Evolutionary conservation across 495 filamentous ascomycete genomes (phyloP).

Genomic region (Penicillium paradoxum): DNA sequence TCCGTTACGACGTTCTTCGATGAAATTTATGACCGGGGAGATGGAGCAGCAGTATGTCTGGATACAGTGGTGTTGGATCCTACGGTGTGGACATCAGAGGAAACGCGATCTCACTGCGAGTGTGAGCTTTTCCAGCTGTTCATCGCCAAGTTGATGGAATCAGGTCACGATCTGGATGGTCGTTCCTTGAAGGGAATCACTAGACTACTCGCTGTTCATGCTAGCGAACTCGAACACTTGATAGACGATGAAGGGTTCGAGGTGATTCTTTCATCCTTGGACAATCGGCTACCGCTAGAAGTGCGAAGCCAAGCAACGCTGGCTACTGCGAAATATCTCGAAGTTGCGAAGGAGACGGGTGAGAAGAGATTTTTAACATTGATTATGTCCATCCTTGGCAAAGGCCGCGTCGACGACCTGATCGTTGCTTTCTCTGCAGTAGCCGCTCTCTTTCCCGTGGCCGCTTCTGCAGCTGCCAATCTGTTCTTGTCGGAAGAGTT

Average conservation of each 20-base stretch:
- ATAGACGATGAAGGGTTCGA: conserved; percentile 76
- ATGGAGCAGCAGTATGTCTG: conserved; percentile 54
- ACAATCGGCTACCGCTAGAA: conserved; percentile 63
- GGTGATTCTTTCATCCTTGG: conserved; percentile 70
- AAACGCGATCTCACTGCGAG: conserved; percentile 44
- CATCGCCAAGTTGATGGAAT: conserved; percentile 59
- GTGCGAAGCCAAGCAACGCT: conserved; percentile 71
- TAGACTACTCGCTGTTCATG: conserved; percentile 56
- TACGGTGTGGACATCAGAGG: conserved; percentile 52
- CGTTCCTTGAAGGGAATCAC: conserved; percentile 59
- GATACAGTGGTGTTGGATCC: conserved; percentile 53
- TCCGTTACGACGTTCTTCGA: conserved; percentile 53
- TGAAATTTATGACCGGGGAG: conserved; percentile 55
- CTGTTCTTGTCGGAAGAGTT: conserved; percentile 87
- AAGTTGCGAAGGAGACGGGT: conserved; percentile 64
- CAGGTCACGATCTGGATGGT: conserved; percentile 54
- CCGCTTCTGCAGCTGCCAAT: conserved; percentile 59
- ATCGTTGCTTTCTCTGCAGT: conserved; percentile 84
- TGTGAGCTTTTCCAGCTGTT: conserved; percentile 63
- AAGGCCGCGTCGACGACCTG: conserved; percentile 52
- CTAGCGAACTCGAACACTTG: conserved; percentile 53
- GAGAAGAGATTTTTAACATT: conserved; percentile 60
- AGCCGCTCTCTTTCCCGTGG: conserved; percentile 78
- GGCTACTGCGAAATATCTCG: conserved; percentile 73
- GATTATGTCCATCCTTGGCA: conserved; percentile 52